Evolutionary conservation across 2,329 filamentous ascomycete genomes (phyloP), one percentile per base, ranked within the genome.

Genomic region (Fusarium pseudoanthophilum): DNA sequence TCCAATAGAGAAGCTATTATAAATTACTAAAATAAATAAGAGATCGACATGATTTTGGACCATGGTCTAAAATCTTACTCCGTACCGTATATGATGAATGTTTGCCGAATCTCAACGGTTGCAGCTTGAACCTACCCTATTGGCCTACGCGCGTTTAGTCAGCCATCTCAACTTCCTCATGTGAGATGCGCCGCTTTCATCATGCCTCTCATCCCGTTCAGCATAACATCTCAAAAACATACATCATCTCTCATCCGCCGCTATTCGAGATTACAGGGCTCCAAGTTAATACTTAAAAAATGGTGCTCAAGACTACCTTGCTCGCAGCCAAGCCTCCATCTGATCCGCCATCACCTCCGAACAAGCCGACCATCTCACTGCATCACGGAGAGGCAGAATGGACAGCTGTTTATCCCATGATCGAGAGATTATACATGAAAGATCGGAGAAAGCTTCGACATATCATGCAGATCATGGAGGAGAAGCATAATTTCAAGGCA

Each of bases 391-490:
- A 71, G 7, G 24, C 36, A 30, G 67, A 71, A 43, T 71, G 67
- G 69, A 28, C 24, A 16, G 45, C 57, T 18, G 34, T 71, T 9
- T 56, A 63, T 52, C 62, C 53, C 7, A 40, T 56, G 2, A 51
- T 71, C 5, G 62, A 71, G 37, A 45, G 34, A 11, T 13, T 71
- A 15, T 71, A 71, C 6, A 32, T 67, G 20, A 39, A 26, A 20
- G 69, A 71, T 14, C 28, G 69, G 1, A 55, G 67, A 36, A 71
- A 71, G 15, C 57, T 71, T n/a, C 56, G 57, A 4, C 21, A 67
- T 53, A 68, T 71, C 5, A 71, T 71, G 57, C 43, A 62, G 7
- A 62, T 53, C 11, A 71, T 71, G 69, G 67, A 71, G 48, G 58
- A 59, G 26, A 32, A 51, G 4, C 34, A 71, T 30, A 62, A 52